A percentile compares a stretch with the other conserved stretches of the same genome.
phyloP scores from a whole-genome alignment of 2,329 filamentous ascomycete species.

The Cladophialophora carrionii region DNA sequence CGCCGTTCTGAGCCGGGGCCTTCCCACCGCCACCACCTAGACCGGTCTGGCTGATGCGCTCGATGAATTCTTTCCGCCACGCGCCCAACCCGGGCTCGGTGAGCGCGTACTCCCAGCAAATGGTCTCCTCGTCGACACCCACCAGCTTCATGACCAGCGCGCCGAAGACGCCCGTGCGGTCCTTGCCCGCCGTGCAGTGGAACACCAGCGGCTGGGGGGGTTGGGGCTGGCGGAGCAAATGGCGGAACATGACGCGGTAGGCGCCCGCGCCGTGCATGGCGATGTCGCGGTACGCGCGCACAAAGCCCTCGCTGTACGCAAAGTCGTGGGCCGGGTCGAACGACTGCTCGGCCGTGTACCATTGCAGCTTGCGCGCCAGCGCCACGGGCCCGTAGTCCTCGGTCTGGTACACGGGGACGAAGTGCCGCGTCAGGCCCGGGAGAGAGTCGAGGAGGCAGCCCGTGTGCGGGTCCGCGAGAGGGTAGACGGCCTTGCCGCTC shows the following conservation, averaged over 20 bases:
- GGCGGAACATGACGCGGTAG: constrained; percentile 63
- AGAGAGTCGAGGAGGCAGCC: constrained; percentile 32
- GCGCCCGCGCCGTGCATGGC: constrained; percentile 60
- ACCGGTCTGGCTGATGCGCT: constrained; percentile 32
- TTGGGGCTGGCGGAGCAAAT: constrained; percentile 53
- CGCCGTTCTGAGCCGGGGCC: neutral
- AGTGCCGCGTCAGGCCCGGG: constrained; percentile 57
- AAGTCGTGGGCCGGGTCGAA: constrained; percentile 51
- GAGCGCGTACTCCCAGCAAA: constrained; percentile 71
- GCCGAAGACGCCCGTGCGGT: constrained; percentile 72
- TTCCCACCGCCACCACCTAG: constrained; percentile 26
- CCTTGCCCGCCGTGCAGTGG: constrained; percentile 78
- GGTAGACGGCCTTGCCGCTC: constrained; percentile 36
- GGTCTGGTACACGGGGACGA: constrained; percentile 67
- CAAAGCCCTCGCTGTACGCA: constrained; percentile 57
- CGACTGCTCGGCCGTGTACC: constrained; percentile 60
- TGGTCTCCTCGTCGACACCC: constrained; percentile 60
- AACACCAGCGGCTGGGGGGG: constrained; percentile 58
- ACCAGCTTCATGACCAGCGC: constrained; percentile 68
- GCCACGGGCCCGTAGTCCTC: constrained; percentile 64
- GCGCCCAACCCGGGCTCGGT: constrained; percentile 63
- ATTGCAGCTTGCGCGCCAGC: constrained; percentile 62
- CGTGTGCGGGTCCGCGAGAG: constrained; percentile 26
- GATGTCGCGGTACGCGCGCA: constrained; percentile 69
- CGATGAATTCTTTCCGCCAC: constrained; percentile 37